Evolutionary conservation across 2,329 filamentous ascomycete genomes (phyloP).

Genomic region (Cordyceps fumosorosea): DNA sequence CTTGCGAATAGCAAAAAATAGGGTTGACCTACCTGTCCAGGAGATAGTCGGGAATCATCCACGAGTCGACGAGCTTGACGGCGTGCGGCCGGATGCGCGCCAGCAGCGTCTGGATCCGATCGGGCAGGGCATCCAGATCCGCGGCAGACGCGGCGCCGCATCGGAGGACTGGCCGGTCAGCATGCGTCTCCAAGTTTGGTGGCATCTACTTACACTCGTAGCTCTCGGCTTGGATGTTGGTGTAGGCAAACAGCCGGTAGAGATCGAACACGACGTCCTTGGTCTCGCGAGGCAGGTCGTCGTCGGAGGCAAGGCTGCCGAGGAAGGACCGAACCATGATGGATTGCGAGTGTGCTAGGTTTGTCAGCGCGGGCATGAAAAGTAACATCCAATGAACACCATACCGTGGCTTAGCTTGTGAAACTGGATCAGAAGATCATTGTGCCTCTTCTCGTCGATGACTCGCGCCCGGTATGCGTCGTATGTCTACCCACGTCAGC

Average conservation of each 20-base stretch:
- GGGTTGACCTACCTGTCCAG: constrained; percentile 46
- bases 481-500: background rate
- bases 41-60: constrained; percentile 74
- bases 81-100: constrained; percentile 69
- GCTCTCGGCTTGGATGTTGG: constrained; percentile 2
- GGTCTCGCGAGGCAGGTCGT: background rate
- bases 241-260: constrained; percentile 7
- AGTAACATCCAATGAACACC: background rate
- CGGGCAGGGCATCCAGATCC: constrained; percentile 7
- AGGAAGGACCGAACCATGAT: constrained; percentile 9
- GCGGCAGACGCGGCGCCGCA: constrained; percentile 2
- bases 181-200: background rate
- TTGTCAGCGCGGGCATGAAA: background rate
- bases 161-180: constrained; percentile 6
- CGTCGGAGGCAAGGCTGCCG: background rate
- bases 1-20: background rate
- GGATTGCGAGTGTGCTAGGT: constrained; percentile 4
- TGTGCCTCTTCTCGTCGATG: background rate
- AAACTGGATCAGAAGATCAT: constrained; percentile 4
- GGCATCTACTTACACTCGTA: background rate
- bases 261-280: constrained; percentile 5
- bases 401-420: constrained; percentile 11
- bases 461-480: constrained; percentile 2
- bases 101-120: constrained; percentile 27
- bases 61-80: constrained; percentile 63